Conservation (phyloP, 116 monocot species). For the Trichopus zeylanicus region DNA sequence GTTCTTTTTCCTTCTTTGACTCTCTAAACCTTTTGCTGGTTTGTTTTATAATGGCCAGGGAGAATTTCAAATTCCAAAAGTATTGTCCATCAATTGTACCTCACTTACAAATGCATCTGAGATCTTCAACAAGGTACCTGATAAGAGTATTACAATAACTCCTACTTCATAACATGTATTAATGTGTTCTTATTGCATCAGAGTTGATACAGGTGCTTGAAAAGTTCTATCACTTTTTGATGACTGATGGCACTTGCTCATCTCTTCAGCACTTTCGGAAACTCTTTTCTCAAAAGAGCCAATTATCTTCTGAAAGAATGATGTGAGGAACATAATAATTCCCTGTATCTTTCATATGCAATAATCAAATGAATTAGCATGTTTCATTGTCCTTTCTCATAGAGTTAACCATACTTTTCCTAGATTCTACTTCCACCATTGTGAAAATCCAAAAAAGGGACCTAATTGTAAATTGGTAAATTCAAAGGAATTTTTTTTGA, state of each 20-base stretch:
- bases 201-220: conserved; percentile 51
- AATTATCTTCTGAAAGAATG: conserved; percentile 30
- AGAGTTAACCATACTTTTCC: too few species aligned
- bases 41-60: conserved; percentile 24
- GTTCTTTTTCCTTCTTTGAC: too few species aligned
- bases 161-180: not conserved
- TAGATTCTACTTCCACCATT: not conserved
- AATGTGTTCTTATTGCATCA: conserved; percentile 1
- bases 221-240: conserved; percentile 31
- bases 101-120: conserved; percentile 56
- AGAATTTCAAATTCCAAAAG: conserved; percentile 47
- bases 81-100: conserved; percentile 67
- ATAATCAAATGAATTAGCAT: too few species aligned
- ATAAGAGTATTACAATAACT: conserved; percentile 3
- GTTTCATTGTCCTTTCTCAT: too few species aligned
- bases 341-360: too few species aligned
- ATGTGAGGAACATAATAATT: conserved; percentile 42
- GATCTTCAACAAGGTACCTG: conserved; percentile 75
- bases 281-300: conserved; percentile 43
- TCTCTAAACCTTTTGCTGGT: too few species aligned
- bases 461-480: too few species aligned
- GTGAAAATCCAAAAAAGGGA: too few species aligned
- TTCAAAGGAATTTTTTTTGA: too few species aligned
- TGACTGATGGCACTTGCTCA: conserved; percentile 21
- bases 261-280: conserved; percentile 56